These are phyloP conservation scores for Tranzscheliella williamsii DNA, from an alignment of 1,284 basidiomycete species.

Conservation along the genomic window DNA sequence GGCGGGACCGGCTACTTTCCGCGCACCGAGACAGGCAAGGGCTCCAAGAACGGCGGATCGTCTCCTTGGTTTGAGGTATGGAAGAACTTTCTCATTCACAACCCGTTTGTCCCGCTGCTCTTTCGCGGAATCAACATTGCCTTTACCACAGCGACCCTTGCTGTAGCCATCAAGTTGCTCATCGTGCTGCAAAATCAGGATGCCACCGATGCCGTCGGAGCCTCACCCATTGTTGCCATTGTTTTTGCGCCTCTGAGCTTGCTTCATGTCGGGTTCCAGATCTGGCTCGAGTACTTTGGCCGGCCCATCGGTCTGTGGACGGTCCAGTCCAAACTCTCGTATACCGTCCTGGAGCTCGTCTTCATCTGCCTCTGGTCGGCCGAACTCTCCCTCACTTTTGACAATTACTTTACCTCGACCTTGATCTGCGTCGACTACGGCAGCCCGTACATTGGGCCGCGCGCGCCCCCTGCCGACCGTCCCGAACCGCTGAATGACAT, in stretches of 20 bases:
- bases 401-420: conserved; percentile 86
- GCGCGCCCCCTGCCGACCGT: conserved; percentile 62
- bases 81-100: conserved; percentile 58
- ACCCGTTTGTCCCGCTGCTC: conserved; percentile 66
- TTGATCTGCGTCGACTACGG: conserved; percentile 68
- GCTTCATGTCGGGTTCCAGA: conserved; percentile 72
- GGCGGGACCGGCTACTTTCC: conserved; percentile 42
- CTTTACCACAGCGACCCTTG: conserved; percentile 78
- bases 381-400: conserved; percentile 81
- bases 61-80: conserved; percentile 34
- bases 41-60: conserved; percentile 2
- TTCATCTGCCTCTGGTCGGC: conserved; percentile 91
- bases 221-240: conserved; percentile 79
- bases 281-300: conserved; percentile 76
- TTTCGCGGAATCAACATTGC: conserved; percentile 82
- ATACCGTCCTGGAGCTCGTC: conserved; percentile 66
- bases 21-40: conserved; percentile 32
- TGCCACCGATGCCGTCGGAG: conserved; percentile 74
- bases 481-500: conserved; percentile 44
- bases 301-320: conserved; percentile 84
- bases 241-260: conserved; percentile 83
- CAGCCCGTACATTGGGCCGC: conserved; percentile 65
- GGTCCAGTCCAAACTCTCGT: conserved; percentile 55
- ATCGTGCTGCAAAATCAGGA: conserved; percentile 66
- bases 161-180: conserved; percentile 76